Evolutionary conservation across 2,329 filamentous ascomycete genomes (phyloP), one percentile per base, ranked within the genome.

Genomic region (Teratosphaeria viscida): DNA sequence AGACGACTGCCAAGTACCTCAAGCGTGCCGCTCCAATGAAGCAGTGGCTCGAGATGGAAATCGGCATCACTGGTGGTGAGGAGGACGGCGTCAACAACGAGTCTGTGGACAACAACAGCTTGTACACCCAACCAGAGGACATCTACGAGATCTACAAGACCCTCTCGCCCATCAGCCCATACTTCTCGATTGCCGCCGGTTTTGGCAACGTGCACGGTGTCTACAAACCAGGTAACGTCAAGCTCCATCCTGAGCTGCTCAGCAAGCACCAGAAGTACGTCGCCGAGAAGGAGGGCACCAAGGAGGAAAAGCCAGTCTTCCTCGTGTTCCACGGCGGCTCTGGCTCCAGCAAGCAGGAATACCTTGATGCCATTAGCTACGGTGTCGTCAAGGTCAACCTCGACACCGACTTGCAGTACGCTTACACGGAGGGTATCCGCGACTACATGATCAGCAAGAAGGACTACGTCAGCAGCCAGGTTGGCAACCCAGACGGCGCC

Each of bases 321-420:
- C 90, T 99, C 72, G 94, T 99, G 76, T 99, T 99, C 88, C 94
- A 99, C 84, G 94, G 94, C 72, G 94, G 94, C 71, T 95, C 90
- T 65, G 94, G 94, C 68, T 95, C 89, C 66, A 82, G 83, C 75
- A 95, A 96, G 82, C 78, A 90, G 69, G 94, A 99, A 81, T 99
- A 89, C 84, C 82, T 81, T 65, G 85, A 90, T 70, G 92, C 92
- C 73, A 96, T 96, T 77, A 79, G 81, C 74, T 88, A 92, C 78
- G 94, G 94, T 82, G 92, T 99, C 69, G 88, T 96, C 81, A 99
- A 99, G 87, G 94, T 99, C 79, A 99, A 99, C 82, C 82, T 99
- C 71, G 94, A 99, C 79, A 99, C 94, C 56, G 94, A 99, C 75
- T 84, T 97, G 79, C 92, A 97, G 82, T 95, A 86, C 77, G 92